These are phyloP conservation scores for Colletotrichum agaves DNA, from an alignment of 2,329 filamentous ascomycete species.

Conservation along the genomic window DNA sequence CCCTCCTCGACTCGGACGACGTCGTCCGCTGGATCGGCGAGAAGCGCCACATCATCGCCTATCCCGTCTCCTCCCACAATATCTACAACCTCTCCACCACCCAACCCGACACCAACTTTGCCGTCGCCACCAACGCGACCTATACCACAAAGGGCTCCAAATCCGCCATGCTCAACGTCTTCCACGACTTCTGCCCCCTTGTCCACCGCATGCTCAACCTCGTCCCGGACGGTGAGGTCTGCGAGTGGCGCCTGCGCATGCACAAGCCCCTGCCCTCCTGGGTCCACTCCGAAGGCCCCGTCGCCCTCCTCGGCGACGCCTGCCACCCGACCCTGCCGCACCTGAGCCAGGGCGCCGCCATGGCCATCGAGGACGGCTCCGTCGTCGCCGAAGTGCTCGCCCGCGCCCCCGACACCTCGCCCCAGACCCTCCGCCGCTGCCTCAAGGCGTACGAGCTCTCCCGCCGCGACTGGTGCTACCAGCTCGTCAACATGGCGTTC, in stretches of 20 bases:
- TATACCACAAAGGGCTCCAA: constrained; percentile 74
- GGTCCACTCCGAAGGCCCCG: constrained; percentile 60
- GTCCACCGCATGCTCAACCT: constrained; percentile 69
- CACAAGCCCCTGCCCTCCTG: constrained; percentile 67
- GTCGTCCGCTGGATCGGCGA: constrained; percentile 82
- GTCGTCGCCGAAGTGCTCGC: constrained; percentile 66
- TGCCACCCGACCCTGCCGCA: constrained; percentile 77
- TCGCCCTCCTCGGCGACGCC: constrained; percentile 70
- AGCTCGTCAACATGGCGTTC: constrained; percentile 64
- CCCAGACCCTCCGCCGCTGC: constrained; percentile 57
- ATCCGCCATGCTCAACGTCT: constrained; percentile 69
- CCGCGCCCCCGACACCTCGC: constrained; percentile 49
- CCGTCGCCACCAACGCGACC: constrained; percentile 65
- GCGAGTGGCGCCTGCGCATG: constrained; percentile 72
- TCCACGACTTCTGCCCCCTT: constrained; percentile 68
- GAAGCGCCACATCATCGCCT: constrained; percentile 80
- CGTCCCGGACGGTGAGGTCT: constrained; percentile 70
- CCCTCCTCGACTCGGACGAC: constrained; percentile 73
- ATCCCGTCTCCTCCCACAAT: constrained; percentile 74
- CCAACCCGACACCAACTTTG: constrained; percentile 71
- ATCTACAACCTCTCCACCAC: constrained; percentile 73
- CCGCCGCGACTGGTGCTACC: constrained; percentile 64
- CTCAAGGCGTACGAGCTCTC: constrained; percentile 66
- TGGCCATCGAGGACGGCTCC: constrained; percentile 75
- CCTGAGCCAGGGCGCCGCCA: constrained; percentile 73